phyloP scores from a whole-genome alignment of 2,329 filamentous ascomycete species.

The Apiospora malaysiana region DNA sequence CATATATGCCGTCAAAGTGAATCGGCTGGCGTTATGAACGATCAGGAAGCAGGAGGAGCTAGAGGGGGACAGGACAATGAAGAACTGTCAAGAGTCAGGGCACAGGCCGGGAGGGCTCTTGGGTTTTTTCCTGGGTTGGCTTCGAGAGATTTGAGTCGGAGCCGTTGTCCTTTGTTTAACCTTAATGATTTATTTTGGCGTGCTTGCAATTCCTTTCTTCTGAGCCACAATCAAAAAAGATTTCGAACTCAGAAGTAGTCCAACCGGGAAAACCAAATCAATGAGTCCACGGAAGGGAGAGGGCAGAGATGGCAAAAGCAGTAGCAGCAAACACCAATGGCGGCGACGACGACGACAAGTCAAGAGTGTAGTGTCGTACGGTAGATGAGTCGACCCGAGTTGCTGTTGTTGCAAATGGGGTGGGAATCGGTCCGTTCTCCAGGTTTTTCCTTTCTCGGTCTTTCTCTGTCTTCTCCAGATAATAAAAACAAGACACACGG shows the following conservation, averaged over 20 bases:
- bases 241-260: constrained; percentile 17
- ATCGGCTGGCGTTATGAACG: constrained; percentile 9
- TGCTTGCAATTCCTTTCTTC: not conserved
- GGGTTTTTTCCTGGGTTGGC: not conserved
- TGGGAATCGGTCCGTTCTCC: constrained; percentile 9
- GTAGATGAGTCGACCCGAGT: not conserved
- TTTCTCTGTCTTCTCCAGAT: not conserved
- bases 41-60: constrained; percentile 7
- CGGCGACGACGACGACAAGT: not conserved
- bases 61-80: not conserved
- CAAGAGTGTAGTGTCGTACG: not conserved
- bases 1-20: constrained; percentile 16
- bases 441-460: not conserved
- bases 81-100: not conserved
- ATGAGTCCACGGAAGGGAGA: constrained; percentile 19
- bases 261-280: constrained; percentile 21
- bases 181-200: not conserved
- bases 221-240: not conserved
- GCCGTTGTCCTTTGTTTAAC: constrained; percentile 19
- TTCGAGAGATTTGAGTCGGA: constrained; percentile 12
- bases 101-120: constrained; percentile 7
- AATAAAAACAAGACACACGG: not conserved
- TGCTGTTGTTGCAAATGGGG: not conserved
- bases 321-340: not conserved
- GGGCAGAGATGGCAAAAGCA: not conserved